Percentiles rank a stretch among this genome's conserved stretches.
Evolutionary conservation across 1,284 basidiomycete species (phyloP).

Genomic region (Pascua sp.): DNA sequence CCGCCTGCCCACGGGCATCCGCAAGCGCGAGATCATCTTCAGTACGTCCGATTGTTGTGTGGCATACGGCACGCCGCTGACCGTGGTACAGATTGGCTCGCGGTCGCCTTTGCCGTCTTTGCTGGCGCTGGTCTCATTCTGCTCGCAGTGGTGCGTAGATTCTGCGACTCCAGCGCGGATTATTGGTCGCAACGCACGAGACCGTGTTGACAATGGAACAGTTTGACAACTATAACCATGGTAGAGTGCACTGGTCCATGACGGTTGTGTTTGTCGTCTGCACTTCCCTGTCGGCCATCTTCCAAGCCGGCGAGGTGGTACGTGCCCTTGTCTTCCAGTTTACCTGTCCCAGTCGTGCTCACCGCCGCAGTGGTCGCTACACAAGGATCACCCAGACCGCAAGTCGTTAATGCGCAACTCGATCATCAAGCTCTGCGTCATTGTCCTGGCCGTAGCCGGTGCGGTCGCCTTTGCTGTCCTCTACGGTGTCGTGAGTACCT

Average conservation of each 20-base stretch:
- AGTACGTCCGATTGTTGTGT: slow-evolving; percentile 25
- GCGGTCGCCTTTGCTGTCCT: slow-evolving; percentile 53
- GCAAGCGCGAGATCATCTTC: slow-evolving; percentile 44
- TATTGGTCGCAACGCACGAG: not conserved
- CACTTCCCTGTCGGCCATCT: slow-evolving; percentile 52
- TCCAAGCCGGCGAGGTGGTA: slow-evolving; percentile 53
- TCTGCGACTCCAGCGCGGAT: no score
- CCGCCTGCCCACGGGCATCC: slow-evolving; percentile 52
- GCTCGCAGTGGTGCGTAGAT: slow-evolving; percentile 44
- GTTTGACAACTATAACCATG: slow-evolving; percentile 50
- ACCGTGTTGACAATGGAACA: slow-evolving; percentile 8
- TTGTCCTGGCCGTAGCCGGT: slow-evolving; percentile 46
- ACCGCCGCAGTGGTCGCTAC: slow-evolving; percentile 37
- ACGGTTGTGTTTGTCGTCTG: slow-evolving; percentile 53
- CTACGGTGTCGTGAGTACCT: slow-evolving; percentile 40
- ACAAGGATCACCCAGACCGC: slow-evolving; percentile 51
- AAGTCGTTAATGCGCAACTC: slow-evolving; percentile 50
- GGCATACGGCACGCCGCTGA: not conserved
- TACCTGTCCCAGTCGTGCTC: not conserved
- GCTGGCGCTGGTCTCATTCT: slow-evolving; percentile 51
- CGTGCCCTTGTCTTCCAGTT: no score
- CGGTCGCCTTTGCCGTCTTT: slow-evolving; percentile 50
- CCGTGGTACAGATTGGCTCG: slow-evolving; percentile 44
- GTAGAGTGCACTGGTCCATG: slow-evolving; percentile 53
- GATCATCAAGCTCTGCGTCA: slow-evolving; percentile 51